Evolutionary conservation across 345 rosid species (phyloP), one percentile per base, ranked within the genome.

Genomic region (Chamaenerion angustifolium): DNA sequence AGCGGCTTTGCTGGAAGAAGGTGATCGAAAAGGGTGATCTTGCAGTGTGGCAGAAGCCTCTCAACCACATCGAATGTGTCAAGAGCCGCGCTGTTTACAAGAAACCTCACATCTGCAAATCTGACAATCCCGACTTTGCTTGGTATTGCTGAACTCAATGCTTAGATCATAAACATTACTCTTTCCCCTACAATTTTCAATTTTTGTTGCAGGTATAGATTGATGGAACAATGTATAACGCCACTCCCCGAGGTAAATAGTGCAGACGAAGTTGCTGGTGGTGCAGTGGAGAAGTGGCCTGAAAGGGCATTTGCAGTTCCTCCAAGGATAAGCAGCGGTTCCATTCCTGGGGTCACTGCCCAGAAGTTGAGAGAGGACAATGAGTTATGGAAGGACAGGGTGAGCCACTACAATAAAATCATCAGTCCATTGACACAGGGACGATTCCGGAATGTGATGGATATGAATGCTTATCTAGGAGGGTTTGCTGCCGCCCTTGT

Each of bases 401-500:
- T 84, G 57, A 48, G 68, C 0, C 66, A 77, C 64, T 92, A 92
- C 71, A 80, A 82, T 66, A 69, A 62, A 42, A 71, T 82, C 13
- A 57, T 82, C 4, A 68, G 60, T 16, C 75, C 78, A 13, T 60
- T 92, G 18, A 42, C 79, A 11, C 68, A 66, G 31, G 98, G 96
- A 55, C 67, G 94, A 47, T 92, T 75, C 55, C 73, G 95, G 37
- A 92, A 92, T 68, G 76, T 87, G 35, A 71, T 92, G 88, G 98
- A 92, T 69, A 92, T 92, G 98, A 87, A 87, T 51, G 96, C 98
- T 13, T 59, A 74, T 60, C 81, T 92, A 0, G 98, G 98, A 6
- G 98, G 95, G 48, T 92, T 92, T 63, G 95, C 93, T 16, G 96
- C 90, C 0, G 81, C 88, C 0, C 40, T 87, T 75, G 46, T 58